A percentile compares a stretch with the other conserved stretches of the same genome.
Conservation (phyloP, 2,329 filamentous ascomycete genomes). For the Coniochaeta pulveracea region DNA sequence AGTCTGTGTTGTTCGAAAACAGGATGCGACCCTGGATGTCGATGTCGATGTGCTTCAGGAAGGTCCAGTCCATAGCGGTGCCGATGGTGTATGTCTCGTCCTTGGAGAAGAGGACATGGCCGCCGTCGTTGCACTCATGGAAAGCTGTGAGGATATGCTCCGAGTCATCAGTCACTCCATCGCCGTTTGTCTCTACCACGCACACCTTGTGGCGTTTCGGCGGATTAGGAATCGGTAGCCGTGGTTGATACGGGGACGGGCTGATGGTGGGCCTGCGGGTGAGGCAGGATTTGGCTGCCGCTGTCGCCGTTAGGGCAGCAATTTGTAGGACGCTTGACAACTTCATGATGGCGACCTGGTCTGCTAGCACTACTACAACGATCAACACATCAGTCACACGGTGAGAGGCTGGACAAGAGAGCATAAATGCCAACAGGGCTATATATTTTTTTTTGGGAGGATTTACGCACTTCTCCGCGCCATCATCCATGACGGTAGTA, state of each 20-base stretch:
- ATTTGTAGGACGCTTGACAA: background rate
- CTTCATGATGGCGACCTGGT: conserved; percentile 1
- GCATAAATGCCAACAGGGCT: too few species aligned
- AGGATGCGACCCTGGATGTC: conserved; percentile 27
- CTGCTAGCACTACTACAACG: too few species aligned
- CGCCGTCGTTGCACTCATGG: conserved; percentile 46
- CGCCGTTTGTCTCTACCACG: conserved; percentile 44
- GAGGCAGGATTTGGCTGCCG: conserved; percentile 2
- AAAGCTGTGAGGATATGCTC: conserved; percentile 35
- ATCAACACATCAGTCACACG: too few species aligned
- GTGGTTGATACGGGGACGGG: conserved; percentile 12
- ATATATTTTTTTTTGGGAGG: too few species aligned
- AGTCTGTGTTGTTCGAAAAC: conserved; percentile 55
- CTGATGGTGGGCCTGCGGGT: conserved; percentile 11
- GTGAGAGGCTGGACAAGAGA: too few species aligned
- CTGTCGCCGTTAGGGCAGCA: background rate
- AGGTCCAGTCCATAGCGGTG: conserved; percentile 51
- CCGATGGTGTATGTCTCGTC: conserved; percentile 47
- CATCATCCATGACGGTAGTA: too few species aligned
- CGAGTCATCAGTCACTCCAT: conserved; percentile 16
- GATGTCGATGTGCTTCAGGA: conserved; percentile 48
- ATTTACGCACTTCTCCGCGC: too few species aligned
- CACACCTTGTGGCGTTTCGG: conserved; percentile 29
- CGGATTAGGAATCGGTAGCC: conserved; percentile 16
- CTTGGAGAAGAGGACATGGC: conserved; percentile 43